Conservation (phyloP, 345 rosid genomes). For the Eucalyptus brandiana region DNA sequence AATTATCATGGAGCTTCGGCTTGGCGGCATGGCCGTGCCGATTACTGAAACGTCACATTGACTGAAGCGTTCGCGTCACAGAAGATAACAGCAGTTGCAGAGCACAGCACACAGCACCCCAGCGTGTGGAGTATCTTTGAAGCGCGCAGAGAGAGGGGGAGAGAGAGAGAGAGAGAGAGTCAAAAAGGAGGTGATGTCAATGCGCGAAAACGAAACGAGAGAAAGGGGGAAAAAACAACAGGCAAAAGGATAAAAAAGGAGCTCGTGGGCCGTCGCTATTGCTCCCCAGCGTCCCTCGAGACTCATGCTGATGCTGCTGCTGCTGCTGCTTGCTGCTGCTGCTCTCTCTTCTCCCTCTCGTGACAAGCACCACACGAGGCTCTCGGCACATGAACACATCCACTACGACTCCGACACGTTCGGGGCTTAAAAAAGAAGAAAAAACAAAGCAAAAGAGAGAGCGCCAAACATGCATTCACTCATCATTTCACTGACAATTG, state of each 20-base stretch:
- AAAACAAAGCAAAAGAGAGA: background rate
- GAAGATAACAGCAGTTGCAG: background rate
- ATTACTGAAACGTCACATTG: background rate
- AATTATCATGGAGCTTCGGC: background rate
- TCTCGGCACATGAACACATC: background rate
- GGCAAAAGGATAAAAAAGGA: background rate
- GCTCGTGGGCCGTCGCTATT: background rate
- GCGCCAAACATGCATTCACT: background rate
- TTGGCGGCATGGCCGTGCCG: background rate
- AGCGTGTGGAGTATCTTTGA: background rate
- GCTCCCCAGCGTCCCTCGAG: background rate
- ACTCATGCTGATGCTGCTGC: background rate
- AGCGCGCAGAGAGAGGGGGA: background rate
- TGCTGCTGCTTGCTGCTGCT: background rate
- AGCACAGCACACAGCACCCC: background rate
- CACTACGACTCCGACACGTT: background rate
- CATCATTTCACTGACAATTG: background rate
- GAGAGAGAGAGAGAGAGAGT: background rate
- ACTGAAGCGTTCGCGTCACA: background rate
- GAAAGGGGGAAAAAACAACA: background rate
- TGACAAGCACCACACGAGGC: background rate
- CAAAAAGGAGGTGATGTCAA: background rate
- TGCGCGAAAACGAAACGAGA: background rate
- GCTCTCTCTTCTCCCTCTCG: background rate
- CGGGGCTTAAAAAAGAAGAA: rapidly evolving